phyloP scores from a whole-genome alignment of 2,329 filamentous ascomycete genomes.

The Alternaria sp. region DNA sequence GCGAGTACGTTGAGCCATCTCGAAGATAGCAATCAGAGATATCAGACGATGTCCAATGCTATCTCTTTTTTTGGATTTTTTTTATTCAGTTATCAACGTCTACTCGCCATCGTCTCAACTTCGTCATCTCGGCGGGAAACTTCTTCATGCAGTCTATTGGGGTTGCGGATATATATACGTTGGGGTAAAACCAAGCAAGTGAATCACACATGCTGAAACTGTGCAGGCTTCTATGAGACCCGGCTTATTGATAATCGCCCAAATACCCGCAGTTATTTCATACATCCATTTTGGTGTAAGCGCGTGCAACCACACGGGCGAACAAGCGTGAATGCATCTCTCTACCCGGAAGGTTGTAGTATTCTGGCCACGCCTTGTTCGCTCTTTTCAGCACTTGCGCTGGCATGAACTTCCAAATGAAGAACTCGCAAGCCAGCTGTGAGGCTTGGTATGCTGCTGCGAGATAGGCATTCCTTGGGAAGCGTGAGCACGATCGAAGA shows the following conservation, averaged over 20 bases:
- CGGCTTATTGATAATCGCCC: background rate
- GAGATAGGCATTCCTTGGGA: constrained; percentile 1
- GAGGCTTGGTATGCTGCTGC: background rate
- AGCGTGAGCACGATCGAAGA: constrained; percentile 5
- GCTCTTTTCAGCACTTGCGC: background rate
- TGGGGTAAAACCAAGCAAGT: background rate
- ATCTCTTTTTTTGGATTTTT: no score
- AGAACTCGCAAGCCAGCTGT: background rate
- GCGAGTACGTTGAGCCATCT: constrained; percentile 27
- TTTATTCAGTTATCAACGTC: background rate
- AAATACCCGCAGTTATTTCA: background rate
- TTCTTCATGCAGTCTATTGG: background rate
- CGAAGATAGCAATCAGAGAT: constrained; percentile 15
- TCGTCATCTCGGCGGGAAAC: background rate
- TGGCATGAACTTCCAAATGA: constrained; percentile 1
- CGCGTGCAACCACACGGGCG: background rate
- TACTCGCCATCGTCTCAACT: background rate
- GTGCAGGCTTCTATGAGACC: background rate
- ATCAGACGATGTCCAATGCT: background rate
- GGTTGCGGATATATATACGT: background rate
- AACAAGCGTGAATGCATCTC: background rate
- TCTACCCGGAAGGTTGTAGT: background rate
- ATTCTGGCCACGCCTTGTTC: background rate
- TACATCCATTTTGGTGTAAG: background rate
- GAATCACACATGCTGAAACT: background rate